phyloP scores from a whole-genome alignment of 225 moss, liverwort and hornwort species.

The Pleurozium schreberi region DNA sequence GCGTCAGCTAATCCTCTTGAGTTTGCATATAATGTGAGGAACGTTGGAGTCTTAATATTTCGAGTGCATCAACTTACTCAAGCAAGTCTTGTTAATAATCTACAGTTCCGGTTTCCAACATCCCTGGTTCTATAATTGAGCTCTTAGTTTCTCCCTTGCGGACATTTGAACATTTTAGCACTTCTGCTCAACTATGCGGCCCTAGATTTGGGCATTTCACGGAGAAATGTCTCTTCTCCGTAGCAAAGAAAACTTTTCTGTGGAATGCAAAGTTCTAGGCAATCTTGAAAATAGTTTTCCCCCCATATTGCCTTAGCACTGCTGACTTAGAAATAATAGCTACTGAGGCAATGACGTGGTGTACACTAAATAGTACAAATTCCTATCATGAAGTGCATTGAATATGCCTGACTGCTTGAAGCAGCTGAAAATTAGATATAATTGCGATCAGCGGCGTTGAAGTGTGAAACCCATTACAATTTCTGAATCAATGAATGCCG shows the following conservation, averaged over 20 bases:
- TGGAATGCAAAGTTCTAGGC: not conserved
- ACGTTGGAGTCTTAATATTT: no score
- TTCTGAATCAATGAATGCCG: not conserved
- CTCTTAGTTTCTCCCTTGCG: no score
- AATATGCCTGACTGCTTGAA: not conserved
- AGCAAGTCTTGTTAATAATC: accelerated
- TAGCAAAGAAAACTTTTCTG: no score
- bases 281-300: accelerated
- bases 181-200: no score
- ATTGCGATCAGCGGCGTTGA: accelerated
- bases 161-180: no score
- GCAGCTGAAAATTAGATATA: accelerated
- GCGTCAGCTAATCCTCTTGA: no score
- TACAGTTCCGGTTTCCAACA: accelerated
- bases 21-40: no score
- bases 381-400: not conserved
- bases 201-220: no score
- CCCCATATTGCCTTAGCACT: no score
- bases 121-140: no score
- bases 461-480: not conserved
- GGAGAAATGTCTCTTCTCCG: no score
- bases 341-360: accelerated
- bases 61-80: accelerated
- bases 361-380: not conserved
- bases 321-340: no score